phyloP scores from a whole-genome alignment of 2,329 filamentous ascomycete genomes.

The Fusarium nygamai region DNA sequence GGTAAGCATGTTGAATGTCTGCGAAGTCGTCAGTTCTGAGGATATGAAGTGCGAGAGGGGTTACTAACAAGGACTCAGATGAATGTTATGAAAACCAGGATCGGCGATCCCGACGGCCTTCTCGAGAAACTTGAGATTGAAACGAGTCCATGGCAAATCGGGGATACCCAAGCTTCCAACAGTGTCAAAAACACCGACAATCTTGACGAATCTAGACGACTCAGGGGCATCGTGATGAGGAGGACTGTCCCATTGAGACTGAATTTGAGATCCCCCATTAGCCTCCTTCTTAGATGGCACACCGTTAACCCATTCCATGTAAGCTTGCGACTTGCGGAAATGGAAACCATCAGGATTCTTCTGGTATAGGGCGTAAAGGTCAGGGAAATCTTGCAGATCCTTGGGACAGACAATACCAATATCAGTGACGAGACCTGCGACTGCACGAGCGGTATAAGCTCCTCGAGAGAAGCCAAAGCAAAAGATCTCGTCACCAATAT shows the following conservation, averaged over 20 bases:
- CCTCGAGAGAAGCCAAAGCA: conserved; percentile 51
- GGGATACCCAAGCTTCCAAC: conserved; percentile 42
- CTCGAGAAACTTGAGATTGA: conserved; percentile 37
- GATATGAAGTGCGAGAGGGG: not conserved
- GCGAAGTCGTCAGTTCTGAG: conserved; percentile 11
- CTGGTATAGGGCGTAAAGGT: conserved; percentile 40
- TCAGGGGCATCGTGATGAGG: conserved; percentile 39
- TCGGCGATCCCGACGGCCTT: conserved; percentile 27
- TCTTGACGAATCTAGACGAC: conserved; percentile 31
- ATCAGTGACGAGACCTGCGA: conserved; percentile 44
- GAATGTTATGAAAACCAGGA: conserved; percentile 40
- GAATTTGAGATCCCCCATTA: conserved; percentile 4
- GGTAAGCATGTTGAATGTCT: conserved; percentile 63
- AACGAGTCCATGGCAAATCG: conserved; percentile 36
- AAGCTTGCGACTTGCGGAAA: conserved; percentile 37
- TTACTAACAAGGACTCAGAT: conserved; percentile 39
- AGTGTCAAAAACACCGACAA: conserved; percentile 41
- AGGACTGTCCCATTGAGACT: conserved; percentile 27
- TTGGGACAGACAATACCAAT: conserved; percentile 42
- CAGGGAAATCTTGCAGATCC: conserved; percentile 42
- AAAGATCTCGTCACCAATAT: conserved; percentile 45
- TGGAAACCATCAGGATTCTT: conserved; percentile 30
- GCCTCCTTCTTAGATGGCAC: conserved; percentile 26
- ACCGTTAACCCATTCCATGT: conserved; percentile 39
- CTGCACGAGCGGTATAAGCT: conserved; percentile 51